Conservation (phyloP, 768 basidiomycete genomes). For the Strobilomyces confusus region DNA sequence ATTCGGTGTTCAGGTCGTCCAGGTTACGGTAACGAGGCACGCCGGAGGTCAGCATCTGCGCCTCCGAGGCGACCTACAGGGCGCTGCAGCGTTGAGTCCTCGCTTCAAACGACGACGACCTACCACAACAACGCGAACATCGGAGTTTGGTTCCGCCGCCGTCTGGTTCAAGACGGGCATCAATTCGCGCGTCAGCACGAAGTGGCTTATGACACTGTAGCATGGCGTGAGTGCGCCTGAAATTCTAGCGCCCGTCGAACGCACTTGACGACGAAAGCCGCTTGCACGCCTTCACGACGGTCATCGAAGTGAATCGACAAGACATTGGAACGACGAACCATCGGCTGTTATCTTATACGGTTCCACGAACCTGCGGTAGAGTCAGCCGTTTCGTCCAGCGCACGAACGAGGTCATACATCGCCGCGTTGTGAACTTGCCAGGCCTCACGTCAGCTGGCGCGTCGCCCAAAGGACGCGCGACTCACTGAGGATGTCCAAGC, state of each 20-base stretch:
- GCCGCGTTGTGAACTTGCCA: slow-evolving; percentile 54
- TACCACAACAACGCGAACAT: slow-evolving; percentile 61
- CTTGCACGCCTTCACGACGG: slow-evolving; percentile 32
- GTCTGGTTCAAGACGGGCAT: slow-evolving; percentile 52
- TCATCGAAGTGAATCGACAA: background rate
- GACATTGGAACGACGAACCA: slow-evolving; percentile 12
- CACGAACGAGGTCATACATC: slow-evolving; percentile 31
- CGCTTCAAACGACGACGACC: slow-evolving; percentile 11
- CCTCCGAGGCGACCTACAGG: slow-evolving; percentile 34
- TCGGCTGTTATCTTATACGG: slow-evolving; percentile 23
- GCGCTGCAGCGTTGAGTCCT: background rate
- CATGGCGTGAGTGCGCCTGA: background rate
- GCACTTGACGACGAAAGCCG: slow-evolving; percentile 45
- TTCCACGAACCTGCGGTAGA: slow-evolving; percentile 16
- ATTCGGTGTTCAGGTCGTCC: slow-evolving; percentile 37
- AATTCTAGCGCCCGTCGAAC: background rate
- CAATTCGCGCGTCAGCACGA: slow-evolving; percentile 51
- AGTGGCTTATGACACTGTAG: slow-evolving; percentile 47
- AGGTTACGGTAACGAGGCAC: slow-evolving; percentile 26
- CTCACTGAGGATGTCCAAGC: slow-evolving; percentile 54
- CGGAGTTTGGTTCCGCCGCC: slow-evolving; percentile 42
- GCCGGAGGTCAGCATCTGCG: slow-evolving; percentile 20
- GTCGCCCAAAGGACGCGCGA: background rate
- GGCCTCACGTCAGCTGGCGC: background rate
- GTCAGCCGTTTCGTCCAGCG: slow-evolving; percentile 8